Base-by-base conservation (phyloP, 176 grass and related monocot genomes). In the Poa annua region DNA sequence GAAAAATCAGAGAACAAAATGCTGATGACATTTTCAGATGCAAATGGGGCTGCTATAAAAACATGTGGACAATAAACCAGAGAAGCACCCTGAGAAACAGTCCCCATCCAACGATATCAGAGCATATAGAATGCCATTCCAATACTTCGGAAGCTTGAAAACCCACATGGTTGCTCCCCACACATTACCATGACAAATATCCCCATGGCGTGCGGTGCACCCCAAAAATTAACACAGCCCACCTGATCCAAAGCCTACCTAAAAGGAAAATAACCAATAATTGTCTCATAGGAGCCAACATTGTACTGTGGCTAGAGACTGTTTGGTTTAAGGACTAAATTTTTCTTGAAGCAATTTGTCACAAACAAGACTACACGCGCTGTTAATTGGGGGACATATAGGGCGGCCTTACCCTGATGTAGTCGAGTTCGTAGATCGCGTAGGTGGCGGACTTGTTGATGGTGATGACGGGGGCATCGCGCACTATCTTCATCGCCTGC, bases 361-460 rank as follows among this genome's bases (percentile, higher is more conserved):
- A 34, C 11, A 63, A 50, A 62, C 9, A 24, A 79, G 41, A 14
- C 8, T 48, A 9, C 5, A 17, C 8, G 52, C 12, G 2, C 26
- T 16, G 51, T 3, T 47, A 10, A 21, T 22, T 21, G 4, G 5
- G 54, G 25, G 55, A 61, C 29, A 63, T 2, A 52, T 2, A 52
- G 50, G 36, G 7, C 75, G 22, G 67, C 4, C 78, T 70, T 91
- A 98, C 96, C 83, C 72, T 77, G 51, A 93, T 47, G 84, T 96
- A 98, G 34, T 13, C 84, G 75, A 99, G 29, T 19, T 10, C 81
- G 54, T 90, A 93, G 69, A 95, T 17, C 14, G 91, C 87, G 75
- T 85, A 90, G 35, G 47, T 78, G n/a, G 83, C 80, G 10, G 89
- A 88, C 68, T 98, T 96, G 59, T 66, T 89, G 81, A 99, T 76